phyloP scores from a whole-genome alignment of 305 asterid genomes.

The Plantago rigida region DNA sequence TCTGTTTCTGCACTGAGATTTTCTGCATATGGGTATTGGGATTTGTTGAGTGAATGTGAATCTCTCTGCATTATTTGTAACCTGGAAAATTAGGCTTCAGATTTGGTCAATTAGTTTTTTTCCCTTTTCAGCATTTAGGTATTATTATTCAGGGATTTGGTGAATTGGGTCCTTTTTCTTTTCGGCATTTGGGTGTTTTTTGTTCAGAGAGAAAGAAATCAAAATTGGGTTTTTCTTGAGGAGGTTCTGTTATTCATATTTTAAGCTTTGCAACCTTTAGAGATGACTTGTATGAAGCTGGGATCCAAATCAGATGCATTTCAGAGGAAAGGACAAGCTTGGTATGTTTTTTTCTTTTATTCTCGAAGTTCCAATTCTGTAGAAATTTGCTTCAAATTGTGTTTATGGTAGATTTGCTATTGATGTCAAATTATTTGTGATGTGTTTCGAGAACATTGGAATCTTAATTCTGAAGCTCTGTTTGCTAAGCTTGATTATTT shows the following conservation, averaged over 20 bases:
- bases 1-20: conserved; percentile 33
- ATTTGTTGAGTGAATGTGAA: conserved; percentile 18
- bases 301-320: conserved; percentile 91
- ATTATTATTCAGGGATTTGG: not conserved
- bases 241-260: conserved; percentile 7
- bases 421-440: too few relatives aligned
- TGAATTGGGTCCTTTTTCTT: not conserved
- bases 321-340: conserved; percentile 81
- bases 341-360: conserved; percentile 36
- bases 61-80: conserved; percentile 27
- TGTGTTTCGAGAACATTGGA: too few relatives aligned
- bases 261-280: conserved; percentile 14
- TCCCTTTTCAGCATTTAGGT: conserved; percentile 14
- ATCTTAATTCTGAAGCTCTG: too few relatives aligned
- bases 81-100: conserved; percentile 9
- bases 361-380: not conserved
- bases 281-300: conserved; percentile 92
- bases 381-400: not conserved
- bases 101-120: conserved; percentile 24
- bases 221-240: conserved; percentile 13
- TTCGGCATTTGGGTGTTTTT: conserved; percentile 8
- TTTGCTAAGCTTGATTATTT: too few relatives aligned
- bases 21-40: conserved; percentile 19
- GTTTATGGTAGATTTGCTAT: not conserved
- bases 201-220: conserved; percentile 24